Evolutionary conservation across 2,329 filamentous ascomycete species (phyloP), one percentile per base, ranked within the genome.

Genomic region (Pleurostoma richardsiae): DNA sequence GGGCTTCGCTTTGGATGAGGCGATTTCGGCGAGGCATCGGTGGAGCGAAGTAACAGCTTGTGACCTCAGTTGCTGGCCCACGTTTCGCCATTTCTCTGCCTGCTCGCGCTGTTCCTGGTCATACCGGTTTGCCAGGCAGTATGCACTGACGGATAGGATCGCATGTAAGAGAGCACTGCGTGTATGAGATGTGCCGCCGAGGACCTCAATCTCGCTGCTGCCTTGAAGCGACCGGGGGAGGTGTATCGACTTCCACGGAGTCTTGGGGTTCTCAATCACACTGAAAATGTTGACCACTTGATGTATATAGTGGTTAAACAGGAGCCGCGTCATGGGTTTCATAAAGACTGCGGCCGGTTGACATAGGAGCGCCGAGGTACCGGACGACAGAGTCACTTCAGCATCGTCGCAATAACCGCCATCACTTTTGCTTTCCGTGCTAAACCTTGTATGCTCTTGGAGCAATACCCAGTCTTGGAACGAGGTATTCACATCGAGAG

Each of bases 201-300:
- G 40, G 6, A 60, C 43, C n/a, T 52, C 51, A n/a, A 60, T 26
- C 29, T 60, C 48, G 5, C 58, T 57, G 3, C 51, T 49, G 11
- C 57, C 53, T 39, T 60, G 56, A 3, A 60, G 31, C 2, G 51
- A 57, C 29, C 55, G 51, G 0, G 56, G 57, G 1, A 60, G 45
- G 5, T 60, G 57, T 1, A 60, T 59, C 0, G 54, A 57, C 40
- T 58, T 59, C 58, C 58, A 60, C 0, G 57, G 58, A 5, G 52
- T 58, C 30, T 60, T 60, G 1, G 43, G 38, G 10, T 59, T 58
- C 6, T 59, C 58, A 11, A 60, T 54, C 40, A 60, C 57, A n/a
- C 56, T 58, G 10, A 59, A 60, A 4, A 60, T 43, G 5, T 55
- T 47, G 3, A 60, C 56, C 3, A 56, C 57, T 10, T 49, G 50